A percentile compares a stretch with the other conserved stretches of the same genome.
phyloP scores from a whole-genome alignment of 441 rosid genomes.

The Pelargonium citronellum region DNA sequence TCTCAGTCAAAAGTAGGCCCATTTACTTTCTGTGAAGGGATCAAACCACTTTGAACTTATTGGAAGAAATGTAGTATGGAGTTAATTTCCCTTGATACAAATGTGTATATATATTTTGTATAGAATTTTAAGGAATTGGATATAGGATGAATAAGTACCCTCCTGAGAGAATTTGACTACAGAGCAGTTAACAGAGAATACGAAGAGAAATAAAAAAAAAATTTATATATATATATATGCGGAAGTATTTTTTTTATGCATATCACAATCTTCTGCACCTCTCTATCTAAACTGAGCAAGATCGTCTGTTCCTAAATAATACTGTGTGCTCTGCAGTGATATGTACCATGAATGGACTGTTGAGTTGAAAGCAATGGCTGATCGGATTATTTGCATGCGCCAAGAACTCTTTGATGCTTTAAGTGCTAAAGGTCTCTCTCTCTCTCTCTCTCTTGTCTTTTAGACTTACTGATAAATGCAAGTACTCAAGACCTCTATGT shows the following conservation, averaged over 20 bases:
- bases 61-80: not conserved
- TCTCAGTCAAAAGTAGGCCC: not conserved
- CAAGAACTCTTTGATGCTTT: conserved; percentile 48
- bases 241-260: not conserved
- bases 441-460: not conserved
- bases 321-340: conserved; percentile 27
- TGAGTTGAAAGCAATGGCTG: conserved; percentile 66
- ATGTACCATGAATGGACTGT: conserved; percentile 54
- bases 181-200: not conserved
- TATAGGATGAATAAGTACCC: conserved; percentile 7
- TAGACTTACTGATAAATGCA: not conserved
- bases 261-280: not conserved
- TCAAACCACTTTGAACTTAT: not conserved
- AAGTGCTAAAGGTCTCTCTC: conserved; percentile 34
- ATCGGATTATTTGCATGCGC: conserved; percentile 61
- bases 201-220: not conserved
- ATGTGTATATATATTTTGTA: not conserved
- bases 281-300: not conserved
- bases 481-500: not conserved
- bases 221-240: no score
- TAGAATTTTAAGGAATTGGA: not conserved
- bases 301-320: conserved; percentile 4
- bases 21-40: not conserved
- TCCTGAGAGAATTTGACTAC: conserved; percentile 3
- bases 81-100: not conserved